phyloP scores from a whole-genome alignment of 1,284 basidiomycete species.

The Irpex sp. region DNA sequence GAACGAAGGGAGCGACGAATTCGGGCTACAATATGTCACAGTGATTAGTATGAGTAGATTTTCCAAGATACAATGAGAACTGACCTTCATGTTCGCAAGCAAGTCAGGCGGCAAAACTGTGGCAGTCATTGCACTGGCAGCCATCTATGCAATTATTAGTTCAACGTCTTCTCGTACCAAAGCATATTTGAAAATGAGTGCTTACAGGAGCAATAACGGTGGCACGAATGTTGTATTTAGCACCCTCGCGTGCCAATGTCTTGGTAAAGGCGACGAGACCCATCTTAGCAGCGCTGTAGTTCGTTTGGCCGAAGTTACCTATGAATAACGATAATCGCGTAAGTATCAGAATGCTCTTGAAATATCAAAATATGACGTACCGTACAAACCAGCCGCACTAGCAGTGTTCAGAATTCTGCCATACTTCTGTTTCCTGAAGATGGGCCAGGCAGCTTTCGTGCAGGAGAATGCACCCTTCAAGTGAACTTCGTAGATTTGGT shows the following conservation, averaged over 20 bases:
- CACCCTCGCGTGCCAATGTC: constrained; percentile 88
- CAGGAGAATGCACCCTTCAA: constrained; percentile 95
- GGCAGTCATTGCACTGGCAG: constrained; percentile 92
- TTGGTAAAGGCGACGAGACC: constrained; percentile 89
- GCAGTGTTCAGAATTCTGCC: constrained; percentile 93
- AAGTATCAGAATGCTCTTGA: not conserved
- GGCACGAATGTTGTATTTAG: constrained; percentile 89
- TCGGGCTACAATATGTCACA: constrained; percentile 59
- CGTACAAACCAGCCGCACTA: constrained; percentile 84
- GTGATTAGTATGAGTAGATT: not conserved
- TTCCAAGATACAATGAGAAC: constrained; percentile 14
- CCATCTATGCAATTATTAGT: constrained; percentile 50
- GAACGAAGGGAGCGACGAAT: constrained; percentile 92
- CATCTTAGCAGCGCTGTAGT: constrained; percentile 91
- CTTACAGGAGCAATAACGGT: constrained; percentile 88
- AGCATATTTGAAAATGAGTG: constrained; percentile 1
- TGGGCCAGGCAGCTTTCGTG: constrained; percentile 94
- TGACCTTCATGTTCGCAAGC: constrained; percentile 83
- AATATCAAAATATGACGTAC: constrained; percentile 29
- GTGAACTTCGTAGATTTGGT: constrained; percentile 86
- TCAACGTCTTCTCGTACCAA: too few species aligned
- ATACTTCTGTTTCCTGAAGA: constrained; percentile 94
- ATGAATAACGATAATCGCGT: constrained; percentile 8
- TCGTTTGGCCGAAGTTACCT: constrained; percentile 97
- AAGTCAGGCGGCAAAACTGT: constrained; percentile 98